Evolutionary conservation across 495 filamentous ascomycete species (phyloP).

Genomic region (Niebla homalea): DNA sequence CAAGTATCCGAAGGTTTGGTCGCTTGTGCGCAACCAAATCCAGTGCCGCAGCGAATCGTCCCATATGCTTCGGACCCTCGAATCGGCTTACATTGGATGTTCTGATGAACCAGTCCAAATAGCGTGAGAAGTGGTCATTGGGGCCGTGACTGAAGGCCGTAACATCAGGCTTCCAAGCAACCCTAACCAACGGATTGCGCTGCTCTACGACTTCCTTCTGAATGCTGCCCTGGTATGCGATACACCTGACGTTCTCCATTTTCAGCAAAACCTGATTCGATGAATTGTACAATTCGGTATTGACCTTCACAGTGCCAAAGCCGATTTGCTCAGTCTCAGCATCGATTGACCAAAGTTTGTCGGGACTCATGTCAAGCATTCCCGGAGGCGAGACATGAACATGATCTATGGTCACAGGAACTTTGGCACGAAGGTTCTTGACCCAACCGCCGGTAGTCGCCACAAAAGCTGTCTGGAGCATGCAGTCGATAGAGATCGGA

Average conservation of each 20-base stretch:
- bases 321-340: not conserved
- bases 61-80: too few species aligned
- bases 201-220: not conserved
- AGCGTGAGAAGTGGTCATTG: too few species aligned
- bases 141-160: too few species aligned
- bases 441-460: slow-evolving; percentile 3
- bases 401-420: slow-evolving; percentile 4
- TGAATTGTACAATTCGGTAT: not conserved
- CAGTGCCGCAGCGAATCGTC: too few species aligned
- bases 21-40: too few species aligned
- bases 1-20: too few species aligned
- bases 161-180: slow-evolving; percentile 24
- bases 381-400: slow-evolving; percentile 1
- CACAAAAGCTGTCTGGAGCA: slow-evolving; percentile 19
- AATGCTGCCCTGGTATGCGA: not conserved
- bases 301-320: not conserved
- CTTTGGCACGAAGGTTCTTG: not conserved
- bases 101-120: too few species aligned
- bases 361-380: not conserved
- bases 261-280: not conserved
- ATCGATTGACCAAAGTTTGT: not conserved
- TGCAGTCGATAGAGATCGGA: slow-evolving; percentile 19
- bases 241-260: not conserved
- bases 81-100: too few species aligned
- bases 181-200: slow-evolving; percentile 17